Conservation (phyloP, 352 stramenopile species). For the Phytophthora pluvialis region DNA sequence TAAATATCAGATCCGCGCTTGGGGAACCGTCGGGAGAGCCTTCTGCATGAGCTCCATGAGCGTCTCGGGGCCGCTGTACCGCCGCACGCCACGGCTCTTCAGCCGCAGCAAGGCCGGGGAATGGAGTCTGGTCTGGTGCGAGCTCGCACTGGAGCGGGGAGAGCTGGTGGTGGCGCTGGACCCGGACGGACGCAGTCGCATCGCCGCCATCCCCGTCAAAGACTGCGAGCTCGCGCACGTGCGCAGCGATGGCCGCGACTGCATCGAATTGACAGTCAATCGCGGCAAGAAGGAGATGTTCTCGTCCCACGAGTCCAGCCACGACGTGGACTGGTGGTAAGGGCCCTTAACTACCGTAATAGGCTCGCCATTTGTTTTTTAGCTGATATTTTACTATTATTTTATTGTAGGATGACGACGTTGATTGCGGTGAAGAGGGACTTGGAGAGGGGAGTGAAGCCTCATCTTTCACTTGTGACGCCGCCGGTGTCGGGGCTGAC, state of each 20-base stretch:
- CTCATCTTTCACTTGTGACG: conserved; percentile 68
- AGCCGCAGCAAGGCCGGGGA: conserved; percentile 74
- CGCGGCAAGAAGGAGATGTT: conserved; percentile 86
- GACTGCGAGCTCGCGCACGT: conserved; percentile 84
- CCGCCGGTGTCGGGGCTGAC: conserved; percentile 48
- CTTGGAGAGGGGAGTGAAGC: conserved; percentile 65
- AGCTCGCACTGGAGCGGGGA: conserved; percentile 62
- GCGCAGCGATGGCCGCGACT: conserved; percentile 82
- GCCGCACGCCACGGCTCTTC: conserved; percentile 72
- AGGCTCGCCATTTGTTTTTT: background rate
- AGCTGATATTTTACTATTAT: background rate
- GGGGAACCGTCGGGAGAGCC: background rate
- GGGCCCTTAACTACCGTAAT: background rate
- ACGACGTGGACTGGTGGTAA: conserved; percentile 90
- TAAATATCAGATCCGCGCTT: conserved; percentile 12
- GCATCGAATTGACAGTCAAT: conserved; percentile 74
- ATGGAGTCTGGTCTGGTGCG: conserved; percentile 84
- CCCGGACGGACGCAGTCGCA: conserved; percentile 52
- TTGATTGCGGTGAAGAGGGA: conserved; percentile 81
- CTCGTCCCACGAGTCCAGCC: conserved; percentile 83
- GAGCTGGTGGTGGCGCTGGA: conserved; percentile 79
- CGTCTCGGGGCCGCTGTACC: conserved; percentile 75
- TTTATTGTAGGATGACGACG: conserved; percentile 72
- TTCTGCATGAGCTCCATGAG: conserved; percentile 42
- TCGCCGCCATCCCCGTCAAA: conserved; percentile 61